These are phyloP conservation scores for Aphanomyces stellatus DNA, from an alignment of 352 stramenopile species.

Conservation along the genomic window DNA sequence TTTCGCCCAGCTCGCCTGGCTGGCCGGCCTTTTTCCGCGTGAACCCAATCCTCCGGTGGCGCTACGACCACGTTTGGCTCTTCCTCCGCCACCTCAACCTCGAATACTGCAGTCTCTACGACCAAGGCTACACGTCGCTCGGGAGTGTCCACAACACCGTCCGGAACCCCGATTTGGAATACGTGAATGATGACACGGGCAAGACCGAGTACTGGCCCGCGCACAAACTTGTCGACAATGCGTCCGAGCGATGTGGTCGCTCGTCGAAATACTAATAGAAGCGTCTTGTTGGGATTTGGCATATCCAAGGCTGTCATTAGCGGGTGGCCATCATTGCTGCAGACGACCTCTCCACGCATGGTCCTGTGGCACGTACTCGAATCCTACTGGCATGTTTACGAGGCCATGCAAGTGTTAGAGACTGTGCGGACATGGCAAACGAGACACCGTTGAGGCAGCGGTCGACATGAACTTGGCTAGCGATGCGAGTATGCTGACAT, in stretches of 20 bases:
- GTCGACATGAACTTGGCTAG: no score
- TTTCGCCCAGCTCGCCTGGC: conserved; percentile 72
- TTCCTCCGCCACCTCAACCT: conserved; percentile 85
- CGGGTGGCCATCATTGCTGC: no score
- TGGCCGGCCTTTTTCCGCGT: conserved; percentile 96
- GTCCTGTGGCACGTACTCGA: no score
- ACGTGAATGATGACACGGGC: conserved; percentile 35
- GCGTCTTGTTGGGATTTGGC: not conserved
- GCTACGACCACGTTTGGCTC: conserved; percentile 91
- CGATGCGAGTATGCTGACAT: no score
- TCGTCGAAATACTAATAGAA: conserved; percentile 1
- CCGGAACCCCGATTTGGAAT: conserved; percentile 88
- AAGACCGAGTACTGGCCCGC: conserved; percentile 62
- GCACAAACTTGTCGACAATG: conserved; percentile 55
- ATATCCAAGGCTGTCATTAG: no score
- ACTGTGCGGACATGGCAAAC: no score
- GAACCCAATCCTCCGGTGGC: conserved; percentile 97
- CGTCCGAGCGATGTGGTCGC: conserved; percentile 58
- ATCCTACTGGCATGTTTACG: no score
- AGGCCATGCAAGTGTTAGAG: no score
- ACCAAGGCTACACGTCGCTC: conserved; percentile 90
- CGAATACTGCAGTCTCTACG: conserved; percentile 86
- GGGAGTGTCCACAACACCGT: conserved; percentile 93
- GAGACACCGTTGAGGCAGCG: no score
- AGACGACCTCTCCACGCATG: no score